Percentiles rank a stretch among this genome's conserved stretches.
Evolutionary conservation across 139 green algal species (phyloP).

Genomic region (Chlorella sp.): DNA sequence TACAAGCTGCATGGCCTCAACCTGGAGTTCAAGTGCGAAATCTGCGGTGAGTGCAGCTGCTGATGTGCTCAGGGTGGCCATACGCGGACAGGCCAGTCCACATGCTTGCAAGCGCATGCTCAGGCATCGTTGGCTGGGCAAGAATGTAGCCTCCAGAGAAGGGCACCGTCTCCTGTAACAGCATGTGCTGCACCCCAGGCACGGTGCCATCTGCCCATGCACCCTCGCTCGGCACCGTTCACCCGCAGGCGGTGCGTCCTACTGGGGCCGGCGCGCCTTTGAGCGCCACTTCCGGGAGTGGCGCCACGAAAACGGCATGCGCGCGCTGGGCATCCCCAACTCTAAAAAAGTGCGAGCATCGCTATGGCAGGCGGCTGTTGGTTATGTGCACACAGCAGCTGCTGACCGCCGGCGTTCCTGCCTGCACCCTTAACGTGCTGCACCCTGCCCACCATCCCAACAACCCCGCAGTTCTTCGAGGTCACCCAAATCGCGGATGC

Average conservation of each 20-base stretch:
- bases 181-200: no score
- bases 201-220: no score
- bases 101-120: no score
- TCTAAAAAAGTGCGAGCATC: conserved; percentile 81
- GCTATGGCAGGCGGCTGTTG: no score
- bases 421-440: no score
- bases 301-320: conserved; percentile 93
- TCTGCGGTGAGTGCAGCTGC: conserved; percentile 87
- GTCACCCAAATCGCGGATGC: conserved; percentile 93
- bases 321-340: conserved; percentile 96
- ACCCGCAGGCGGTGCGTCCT: conserved; percentile 70
- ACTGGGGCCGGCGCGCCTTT: conserved; percentile 95
- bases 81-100: no score
- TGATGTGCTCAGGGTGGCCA: no score
- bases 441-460: neutral
- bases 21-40: conserved; percentile 96
- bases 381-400: no score
- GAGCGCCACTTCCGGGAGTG: conserved; percentile 98
- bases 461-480: conserved; percentile 54
- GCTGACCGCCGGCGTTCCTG: no score
- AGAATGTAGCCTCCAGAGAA: no score
- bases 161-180: no score
- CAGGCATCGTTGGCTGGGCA: no score
- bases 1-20: conserved; percentile 99
- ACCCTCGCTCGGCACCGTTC: neutral